Conservation (phyloP, 768 basidiomycete species). For the Leucosporidium creatinivorum region DNA sequence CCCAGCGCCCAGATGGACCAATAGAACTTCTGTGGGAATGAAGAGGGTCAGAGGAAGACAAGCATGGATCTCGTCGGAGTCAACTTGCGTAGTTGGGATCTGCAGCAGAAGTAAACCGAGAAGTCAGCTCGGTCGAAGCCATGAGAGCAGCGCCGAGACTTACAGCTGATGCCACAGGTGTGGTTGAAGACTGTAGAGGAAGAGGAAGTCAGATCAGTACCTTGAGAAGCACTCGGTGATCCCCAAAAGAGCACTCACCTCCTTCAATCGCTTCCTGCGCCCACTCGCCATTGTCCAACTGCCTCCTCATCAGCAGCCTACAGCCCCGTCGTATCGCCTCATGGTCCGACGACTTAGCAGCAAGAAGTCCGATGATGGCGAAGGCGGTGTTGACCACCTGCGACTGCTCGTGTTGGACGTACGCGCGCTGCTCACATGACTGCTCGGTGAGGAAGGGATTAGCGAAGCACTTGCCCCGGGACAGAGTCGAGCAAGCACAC, state of each 20-base stretch:
- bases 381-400: slow-evolving; percentile 30
- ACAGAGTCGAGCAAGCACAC: slow-evolving; percentile 45
- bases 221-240: background rate
- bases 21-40: slow-evolving; percentile 16
- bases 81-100: too few species aligned
- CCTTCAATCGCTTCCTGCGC: slow-evolving; percentile 94
- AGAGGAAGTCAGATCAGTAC: too few species aligned
- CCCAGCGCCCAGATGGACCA: slow-evolving; percentile 31
- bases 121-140: background rate
- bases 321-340: slow-evolving; percentile 74
- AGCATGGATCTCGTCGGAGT: too few species aligned
- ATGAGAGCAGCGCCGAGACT: background rate
- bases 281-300: slow-evolving; percentile 89
- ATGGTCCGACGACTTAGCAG: slow-evolving; percentile 71
- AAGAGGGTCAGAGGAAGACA: background rate
- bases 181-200: slow-evolving; percentile 22
- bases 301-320: slow-evolving; percentile 77
- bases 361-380: slow-evolving; percentile 81
- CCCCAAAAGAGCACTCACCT: slow-evolving; percentile 41
- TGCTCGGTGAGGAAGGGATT: background rate
- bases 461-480: background rate
- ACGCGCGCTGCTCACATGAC: slow-evolving; percentile 25
- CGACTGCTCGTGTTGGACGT: slow-evolving; percentile 22
- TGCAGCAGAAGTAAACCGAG: background rate
- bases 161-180: slow-evolving; percentile 14